phyloP scores from a whole-genome alignment of 805 yeast genomes.

The Sugiyamaella chiloensis region DNA sequence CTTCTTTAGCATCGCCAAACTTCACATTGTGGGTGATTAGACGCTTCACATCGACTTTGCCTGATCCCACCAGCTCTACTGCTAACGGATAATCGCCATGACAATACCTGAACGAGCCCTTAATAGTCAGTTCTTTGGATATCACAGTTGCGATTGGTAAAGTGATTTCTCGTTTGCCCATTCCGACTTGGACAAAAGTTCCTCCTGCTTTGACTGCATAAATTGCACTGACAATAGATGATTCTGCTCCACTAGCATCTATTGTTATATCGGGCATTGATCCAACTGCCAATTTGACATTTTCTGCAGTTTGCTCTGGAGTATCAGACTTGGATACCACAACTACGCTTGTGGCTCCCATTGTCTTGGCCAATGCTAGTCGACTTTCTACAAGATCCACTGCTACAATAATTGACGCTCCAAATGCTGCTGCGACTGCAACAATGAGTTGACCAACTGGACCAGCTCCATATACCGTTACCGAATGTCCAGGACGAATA shows the following conservation, averaged over 20 bases:
- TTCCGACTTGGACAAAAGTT: conserved; percentile 78
- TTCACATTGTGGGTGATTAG: conserved; percentile 71
- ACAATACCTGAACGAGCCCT: conserved; percentile 78
- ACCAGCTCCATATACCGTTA: conserved; percentile 85
- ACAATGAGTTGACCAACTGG: conserved; percentile 80
- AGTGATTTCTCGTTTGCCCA: conserved; percentile 64
- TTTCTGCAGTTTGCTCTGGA: conserved; percentile 40
- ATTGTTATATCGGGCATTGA: conserved; percentile 57
- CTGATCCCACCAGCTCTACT: conserved; percentile 60
- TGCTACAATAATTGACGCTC: conserved; percentile 65
- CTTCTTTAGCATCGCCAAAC: conserved; percentile 70
- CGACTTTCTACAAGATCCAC: conserved; percentile 69
- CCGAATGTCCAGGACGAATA: conserved; percentile 62
- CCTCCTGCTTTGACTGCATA: conserved; percentile 64
- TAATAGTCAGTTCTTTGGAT: conserved; percentile 60
- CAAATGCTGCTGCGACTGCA: conserved; percentile 65
- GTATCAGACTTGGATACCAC: conserved; percentile 35
- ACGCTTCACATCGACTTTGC: conserved; percentile 61
- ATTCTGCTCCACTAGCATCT: conserved; percentile 83
- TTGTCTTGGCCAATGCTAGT: conserved; percentile 60
- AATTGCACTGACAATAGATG: conserved; percentile 68
- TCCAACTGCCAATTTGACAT: conserved; percentile 32
- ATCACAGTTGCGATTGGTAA: conserved; percentile 64
- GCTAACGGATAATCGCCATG: conserved; percentile 74
- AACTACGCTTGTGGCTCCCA: conserved; percentile 59